Base-by-base conservation (phyloP, 805 yeast genomes). In the Komagataella ulmi region DNA sequence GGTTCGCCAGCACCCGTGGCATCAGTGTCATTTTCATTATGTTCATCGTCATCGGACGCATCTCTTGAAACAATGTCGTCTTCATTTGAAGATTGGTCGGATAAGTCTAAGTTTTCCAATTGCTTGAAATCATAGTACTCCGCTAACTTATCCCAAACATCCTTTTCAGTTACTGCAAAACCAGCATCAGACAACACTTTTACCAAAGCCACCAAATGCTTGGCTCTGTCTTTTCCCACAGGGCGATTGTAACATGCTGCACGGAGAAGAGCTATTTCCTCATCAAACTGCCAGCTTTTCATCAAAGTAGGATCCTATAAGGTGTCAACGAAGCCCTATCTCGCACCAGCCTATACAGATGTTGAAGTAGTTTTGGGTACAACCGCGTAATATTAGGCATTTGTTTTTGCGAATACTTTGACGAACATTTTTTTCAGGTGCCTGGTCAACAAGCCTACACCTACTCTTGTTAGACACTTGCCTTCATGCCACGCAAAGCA, bases 181-280 rank as follows among this genome's bases (percentile, higher is more conserved):
- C 46, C 40, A 36, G 12, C 56, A 54, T 19, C 55, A 50, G 47
- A 55, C 47, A 59, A 55, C 49, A 45, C 64, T 54, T 57, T 68
- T 55, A 63, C 69, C 58, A 58, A 77, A 61, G 49, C 66, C 57
- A 55, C 69, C 63, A 60, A 74, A 53, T 64, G 79, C 66, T 57
- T 66, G 52, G 69, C 68, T 51, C 71, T 74, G 51, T 69, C 59
- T 36, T 62, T 60, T 1, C 95, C 95, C 0, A 81, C 82, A 0
- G 93, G 93, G 61, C 81, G 82, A 66, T 71, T 73, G 58, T 76
- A 80, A 56, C 88, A 79, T 1, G 83, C 71, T 49, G 85, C 76
- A 51, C 77, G 68, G 57, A 83, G 76, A 23, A 85, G 71, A 54
- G 72, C 70, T 40, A 79, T 77, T 59, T 85, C 90, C 53, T 82